Percentiles rank a stretch among this genome's conserved stretches.
These are phyloP conservation scores for Lentinula boryana DNA, from an alignment of 768 basidiomycete genomes.

Conservation along the genomic window DNA sequence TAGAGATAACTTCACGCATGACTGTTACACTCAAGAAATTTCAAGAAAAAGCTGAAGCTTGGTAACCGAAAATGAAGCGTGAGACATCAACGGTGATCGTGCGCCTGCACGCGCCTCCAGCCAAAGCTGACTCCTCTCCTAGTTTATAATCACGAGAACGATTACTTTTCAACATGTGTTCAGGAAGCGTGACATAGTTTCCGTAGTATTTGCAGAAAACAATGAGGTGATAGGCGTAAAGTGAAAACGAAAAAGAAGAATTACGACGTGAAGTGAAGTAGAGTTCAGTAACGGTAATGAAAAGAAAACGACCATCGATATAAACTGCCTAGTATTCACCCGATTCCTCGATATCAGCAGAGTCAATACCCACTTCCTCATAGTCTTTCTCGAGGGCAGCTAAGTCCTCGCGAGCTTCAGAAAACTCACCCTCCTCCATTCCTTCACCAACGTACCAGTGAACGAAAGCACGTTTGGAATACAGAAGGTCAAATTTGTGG, in stretches of 20 bases:
- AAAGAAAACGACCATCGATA: not conserved
- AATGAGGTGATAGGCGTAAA: not conserved
- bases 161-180: too few relatives aligned
- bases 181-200: not conserved
- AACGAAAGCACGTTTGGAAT: conserved; percentile 90
- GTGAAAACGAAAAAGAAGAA: not conserved
- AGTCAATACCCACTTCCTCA: conserved; percentile 82
- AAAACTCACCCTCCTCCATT: conserved; percentile 99
- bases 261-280: conserved; percentile 3
- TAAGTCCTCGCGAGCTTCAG: conserved; percentile 96
- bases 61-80: not conserved
- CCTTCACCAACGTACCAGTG: conserved; percentile 98
- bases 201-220: not conserved
- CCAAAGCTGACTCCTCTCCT: too few relatives aligned
- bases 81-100: not conserved
- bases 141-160: too few relatives aligned
- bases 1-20: conserved; percentile 91
- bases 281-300: not conserved
- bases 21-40: not conserved
- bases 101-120: not conserved
- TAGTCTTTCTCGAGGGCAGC: conserved; percentile 96
- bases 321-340: conserved; percentile 43
- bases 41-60: not conserved
- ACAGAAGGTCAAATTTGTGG: conserved; percentile 97
- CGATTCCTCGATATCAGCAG: conserved; percentile 65